Evolutionary conservation across 73 alveolate genomes (phyloP).

Genomic region (Paramecium sexaurelia): DNA sequence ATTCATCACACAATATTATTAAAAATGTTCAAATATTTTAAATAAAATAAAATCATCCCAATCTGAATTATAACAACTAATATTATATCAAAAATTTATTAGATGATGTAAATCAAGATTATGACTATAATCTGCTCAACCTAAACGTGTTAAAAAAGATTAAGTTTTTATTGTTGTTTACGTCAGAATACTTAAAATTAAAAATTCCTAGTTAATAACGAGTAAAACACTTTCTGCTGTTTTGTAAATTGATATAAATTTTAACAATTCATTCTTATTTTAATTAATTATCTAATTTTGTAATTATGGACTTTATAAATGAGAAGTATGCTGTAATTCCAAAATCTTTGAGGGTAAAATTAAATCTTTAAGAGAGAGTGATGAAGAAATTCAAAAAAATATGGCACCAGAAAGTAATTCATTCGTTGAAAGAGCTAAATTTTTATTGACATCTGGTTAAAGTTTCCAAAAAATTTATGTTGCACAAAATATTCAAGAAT

Average conservation of each 20-base stretch:
- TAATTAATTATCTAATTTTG: neutral
- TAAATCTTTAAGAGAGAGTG: constrained; percentile 11
- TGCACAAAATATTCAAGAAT: neutral
- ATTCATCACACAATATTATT: no score
- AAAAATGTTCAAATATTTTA: no score
- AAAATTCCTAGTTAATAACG: no score
- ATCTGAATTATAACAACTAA: no score
- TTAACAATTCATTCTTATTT: neutral
- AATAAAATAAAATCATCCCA: no score
- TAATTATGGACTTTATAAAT: neutral
- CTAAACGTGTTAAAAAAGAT: no score
- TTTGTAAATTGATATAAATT: neutral
- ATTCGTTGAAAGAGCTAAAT: neutral
- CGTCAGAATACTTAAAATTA: no score
- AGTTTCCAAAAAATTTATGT: neutral
- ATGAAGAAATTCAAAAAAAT: neutral
- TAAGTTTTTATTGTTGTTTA: no score
- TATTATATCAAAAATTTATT: no score
- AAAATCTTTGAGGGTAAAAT: neutral
- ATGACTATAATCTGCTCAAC: no score
- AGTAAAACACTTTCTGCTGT: neutral
- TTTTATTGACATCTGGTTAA: neutral
- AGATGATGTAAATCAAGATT: no score
- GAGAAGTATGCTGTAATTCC: constrained; percentile 27
- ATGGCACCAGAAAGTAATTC: constrained; percentile 15